Evolutionary conservation across 1,284 basidiomycete genomes (phyloP).

Genomic region (Malassezia equina): DNA sequence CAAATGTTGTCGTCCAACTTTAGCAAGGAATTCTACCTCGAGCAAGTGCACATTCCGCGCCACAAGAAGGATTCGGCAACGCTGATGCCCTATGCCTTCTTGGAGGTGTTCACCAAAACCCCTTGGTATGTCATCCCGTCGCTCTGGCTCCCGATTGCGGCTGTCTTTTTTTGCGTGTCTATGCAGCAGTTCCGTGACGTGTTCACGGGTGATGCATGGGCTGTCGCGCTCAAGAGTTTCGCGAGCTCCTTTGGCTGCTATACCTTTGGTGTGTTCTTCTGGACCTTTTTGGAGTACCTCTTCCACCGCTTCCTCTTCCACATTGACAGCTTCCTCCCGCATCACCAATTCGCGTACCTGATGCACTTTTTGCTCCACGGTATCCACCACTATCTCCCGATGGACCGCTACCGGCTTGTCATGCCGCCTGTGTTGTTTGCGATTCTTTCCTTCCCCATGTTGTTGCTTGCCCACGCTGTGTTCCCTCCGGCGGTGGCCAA

Average conservation of each 20-base stretch:
- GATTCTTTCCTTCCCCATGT: slow-evolving; percentile 74
- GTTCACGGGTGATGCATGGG: slow-evolving; percentile 14
- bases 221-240: slow-evolving; percentile 43
- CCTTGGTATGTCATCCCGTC: slow-evolving; percentile 88
- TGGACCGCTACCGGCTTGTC: slow-evolving; percentile 75
- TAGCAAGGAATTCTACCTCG: slow-evolving; percentile 86
- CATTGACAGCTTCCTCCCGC: slow-evolving; percentile 79
- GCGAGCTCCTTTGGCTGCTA: slow-evolving; percentile 46
- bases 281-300: slow-evolving; percentile 91
- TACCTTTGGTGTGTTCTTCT: slow-evolving; percentile 81
- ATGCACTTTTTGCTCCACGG: slow-evolving; percentile 91
- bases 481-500: slow-evolving; percentile 79
- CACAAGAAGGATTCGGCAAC: slow-evolving; percentile 77
- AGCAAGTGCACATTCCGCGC: slow-evolving; percentile 87
- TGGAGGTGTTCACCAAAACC: slow-evolving; percentile 81
- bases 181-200: slow-evolving; percentile 60
- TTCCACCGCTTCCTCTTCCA: slow-evolving; percentile 98
- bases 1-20: slow-evolving; percentile 78
- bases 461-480: slow-evolving; percentile 67
- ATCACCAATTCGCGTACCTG: slow-evolving; percentile 66
- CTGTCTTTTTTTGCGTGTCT: slow-evolving; percentile 70
- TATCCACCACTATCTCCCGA: slow-evolving; percentile 93
- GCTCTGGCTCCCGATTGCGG: slow-evolving; percentile 80
- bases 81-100: slow-evolving; percentile 69
- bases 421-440: slow-evolving; percentile 89